Percentiles rank a stretch among this genome's conserved stretches.
These are phyloP conservation scores for Lentinula guzmanii DNA, from an alignment of 768 basidiomycete genomes.

Conservation along the genomic window DNA sequence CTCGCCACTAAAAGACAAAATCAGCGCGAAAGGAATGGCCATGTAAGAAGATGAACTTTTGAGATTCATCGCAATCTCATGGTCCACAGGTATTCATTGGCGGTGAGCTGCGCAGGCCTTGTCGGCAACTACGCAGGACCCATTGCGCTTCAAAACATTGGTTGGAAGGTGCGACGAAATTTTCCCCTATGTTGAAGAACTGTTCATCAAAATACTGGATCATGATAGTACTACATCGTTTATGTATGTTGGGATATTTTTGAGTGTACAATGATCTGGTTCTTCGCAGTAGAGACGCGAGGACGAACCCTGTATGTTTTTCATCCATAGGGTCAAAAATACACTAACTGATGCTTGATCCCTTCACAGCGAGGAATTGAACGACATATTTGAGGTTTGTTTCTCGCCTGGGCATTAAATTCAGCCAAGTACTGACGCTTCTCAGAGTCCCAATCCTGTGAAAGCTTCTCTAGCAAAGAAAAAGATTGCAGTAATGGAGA, in stretches of 20 bases:
- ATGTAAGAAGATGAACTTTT: constrained; percentile 28
- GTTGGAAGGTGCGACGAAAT: constrained; percentile 18
- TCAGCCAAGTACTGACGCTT: background rate
- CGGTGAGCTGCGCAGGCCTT: constrained; percentile 37
- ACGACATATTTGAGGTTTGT: constrained; percentile 15
- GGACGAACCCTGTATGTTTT: constrained; percentile 16
- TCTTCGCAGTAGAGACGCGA: constrained; percentile 17
- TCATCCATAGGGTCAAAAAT: background rate
- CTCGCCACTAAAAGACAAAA: background rate
- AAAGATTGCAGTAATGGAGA: constrained; percentile 32
- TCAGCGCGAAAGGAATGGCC: constrained; percentile 58
- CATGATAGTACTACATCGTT: constrained; percentile 12
- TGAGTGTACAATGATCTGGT: constrained; percentile 15
- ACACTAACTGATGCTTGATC: background rate
- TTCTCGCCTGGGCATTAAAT: background rate
- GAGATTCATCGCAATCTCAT: background rate
- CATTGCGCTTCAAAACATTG: constrained; percentile 32
- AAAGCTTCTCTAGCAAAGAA: constrained; percentile 32
- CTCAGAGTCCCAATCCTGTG: constrained; percentile 33
- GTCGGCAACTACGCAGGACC: constrained; percentile 49
- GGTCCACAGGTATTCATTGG: constrained; percentile 30
- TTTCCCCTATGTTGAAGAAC: background rate
- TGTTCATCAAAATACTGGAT: background rate
- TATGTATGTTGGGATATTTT: constrained; percentile 19
- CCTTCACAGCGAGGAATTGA: constrained; percentile 16